These are phyloP conservation scores for Stevia rebaudiana DNA, from an alignment of 140 eudicot genomes.

Conservation along the genomic window DNA sequence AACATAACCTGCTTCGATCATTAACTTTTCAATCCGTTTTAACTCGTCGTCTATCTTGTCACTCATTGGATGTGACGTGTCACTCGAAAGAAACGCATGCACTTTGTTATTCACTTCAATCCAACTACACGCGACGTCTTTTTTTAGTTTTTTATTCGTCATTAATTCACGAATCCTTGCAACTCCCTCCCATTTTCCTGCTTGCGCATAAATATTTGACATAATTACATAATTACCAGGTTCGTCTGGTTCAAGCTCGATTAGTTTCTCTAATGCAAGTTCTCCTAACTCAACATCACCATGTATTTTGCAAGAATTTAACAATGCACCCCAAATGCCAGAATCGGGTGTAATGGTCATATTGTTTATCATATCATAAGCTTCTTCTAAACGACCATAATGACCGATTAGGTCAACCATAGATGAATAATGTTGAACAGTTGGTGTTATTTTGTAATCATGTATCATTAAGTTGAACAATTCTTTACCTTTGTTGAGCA, in stretches of 20 bases:
- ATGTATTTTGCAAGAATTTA: conserved; percentile 61
- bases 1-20: conserved; percentile 64
- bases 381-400: conserved; percentile 61
- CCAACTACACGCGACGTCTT: conserved; percentile 70
- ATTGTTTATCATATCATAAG: conserved; percentile 43
- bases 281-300: conserved; percentile 68
- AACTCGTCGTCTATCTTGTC: conserved; percentile 56
- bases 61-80: conserved; percentile 51
- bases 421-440: conserved; percentile 69
- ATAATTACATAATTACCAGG: conserved; percentile 70
- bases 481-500: conserved; percentile 49
- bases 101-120: conserved; percentile 64
- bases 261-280: conserved; percentile 53
- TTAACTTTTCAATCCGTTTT: conserved; percentile 42
- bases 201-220: conserved; percentile 76
- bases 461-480: conserved; percentile 46
- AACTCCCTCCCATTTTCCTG: conserved; percentile 73
- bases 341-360: conserved; percentile 61
- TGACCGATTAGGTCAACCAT: conserved; percentile 78
- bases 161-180: conserved; percentile 54
- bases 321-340: conserved; percentile 76
- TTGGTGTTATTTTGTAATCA: conserved; percentile 52
- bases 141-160: conserved; percentile 52
- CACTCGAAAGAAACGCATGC: conserved; percentile 62
- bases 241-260: conserved; percentile 67